Conservation (phyloP, 164 flowering plant genomes). For the Magnolia changhungtana region DNA sequence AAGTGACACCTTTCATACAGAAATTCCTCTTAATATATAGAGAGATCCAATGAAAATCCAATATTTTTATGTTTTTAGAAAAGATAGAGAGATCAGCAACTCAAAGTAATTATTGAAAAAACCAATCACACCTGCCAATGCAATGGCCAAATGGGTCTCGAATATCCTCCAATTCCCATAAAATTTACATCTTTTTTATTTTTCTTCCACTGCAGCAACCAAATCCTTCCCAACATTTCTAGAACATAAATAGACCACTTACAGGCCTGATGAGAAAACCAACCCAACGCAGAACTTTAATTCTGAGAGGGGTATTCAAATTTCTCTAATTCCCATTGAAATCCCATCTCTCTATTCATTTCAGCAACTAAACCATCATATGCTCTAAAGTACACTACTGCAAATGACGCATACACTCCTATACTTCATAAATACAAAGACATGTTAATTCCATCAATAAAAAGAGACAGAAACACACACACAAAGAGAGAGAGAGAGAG, state of each 20-base stretch:
- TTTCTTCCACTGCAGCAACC: background rate
- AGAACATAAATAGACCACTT: background rate
- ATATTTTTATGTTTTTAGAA: no score
- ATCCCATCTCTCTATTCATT: slow-evolving; percentile 16
- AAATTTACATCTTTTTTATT: no score
- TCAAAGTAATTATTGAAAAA: background rate
- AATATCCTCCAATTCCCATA: background rate
- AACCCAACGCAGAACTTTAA: slow-evolving; percentile 25
- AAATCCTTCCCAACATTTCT: background rate
- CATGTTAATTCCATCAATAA: no score
- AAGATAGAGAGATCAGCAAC: background rate
- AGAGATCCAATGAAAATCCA: no score
- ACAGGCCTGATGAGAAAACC: slow-evolving; percentile 22
- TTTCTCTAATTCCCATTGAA: slow-evolving; percentile 12
- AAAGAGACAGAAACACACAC: no score
- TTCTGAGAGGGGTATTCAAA: slow-evolving; percentile 16
- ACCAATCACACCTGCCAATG: background rate
- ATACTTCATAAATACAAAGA: background rate
- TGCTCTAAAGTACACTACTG: background rate
- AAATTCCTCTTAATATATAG: no score
- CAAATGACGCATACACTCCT: background rate
- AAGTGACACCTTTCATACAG: no score
- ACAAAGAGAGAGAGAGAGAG: no score
- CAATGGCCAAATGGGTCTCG: background rate
- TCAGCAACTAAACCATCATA: slow-evolving; percentile 5